Base-by-base conservation (phyloP, 495 filamentous ascomycete species). In the Podospora conica region DNA sequence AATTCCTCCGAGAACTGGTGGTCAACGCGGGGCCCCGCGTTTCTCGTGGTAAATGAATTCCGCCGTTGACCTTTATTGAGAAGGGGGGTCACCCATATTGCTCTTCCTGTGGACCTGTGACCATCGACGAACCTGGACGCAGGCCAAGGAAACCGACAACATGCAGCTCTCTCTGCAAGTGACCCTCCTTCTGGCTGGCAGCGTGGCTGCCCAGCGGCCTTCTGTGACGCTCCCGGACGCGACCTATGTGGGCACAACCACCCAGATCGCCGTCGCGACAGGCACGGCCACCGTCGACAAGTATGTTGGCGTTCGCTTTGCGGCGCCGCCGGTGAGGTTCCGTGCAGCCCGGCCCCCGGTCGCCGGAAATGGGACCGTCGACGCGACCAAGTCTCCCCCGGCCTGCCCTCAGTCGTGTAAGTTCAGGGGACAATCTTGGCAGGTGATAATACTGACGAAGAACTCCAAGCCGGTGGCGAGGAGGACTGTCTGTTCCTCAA, bases 401-500 rank as follows among this genome's bases (percentile, higher is more conserved):
- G 29, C 28, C 8, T 40, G 59, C 20, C 11, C 27, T 15, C 20
- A 31, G 40, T 48, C 40, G 40, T 48, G 40, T 48, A n/a, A 48
- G 40, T 48, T 18, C 18, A n/a, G 5, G 11, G 0, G 33, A 48
- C 18, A 15, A n/a, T 1, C 18, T n/a, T n/a, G n/a, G 5, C 15
- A 48, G n/a, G 15, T 1, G 15, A n/a, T 1, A 1, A 57, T 24
- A n/a, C 21, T 25, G 2, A 57, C 24, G 8, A 24, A 2, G 3
- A 1, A 57, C 9, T 57, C 15, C 15, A 23, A 23, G 55, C 55
- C 9, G 24, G 55, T 18, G 28, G 58, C 21, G 33, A 53, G 7
- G 63, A 65, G 23, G 63, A 65, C 23, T 65, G 63, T 20, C 63
- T 65, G 24, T 58, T 58, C 10, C 63, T 65, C 63, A 65, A 57